Evolutionary conservation across 2,329 filamentous ascomycete genomes (phyloP).

Genomic region (Apiospora marii): DNA sequence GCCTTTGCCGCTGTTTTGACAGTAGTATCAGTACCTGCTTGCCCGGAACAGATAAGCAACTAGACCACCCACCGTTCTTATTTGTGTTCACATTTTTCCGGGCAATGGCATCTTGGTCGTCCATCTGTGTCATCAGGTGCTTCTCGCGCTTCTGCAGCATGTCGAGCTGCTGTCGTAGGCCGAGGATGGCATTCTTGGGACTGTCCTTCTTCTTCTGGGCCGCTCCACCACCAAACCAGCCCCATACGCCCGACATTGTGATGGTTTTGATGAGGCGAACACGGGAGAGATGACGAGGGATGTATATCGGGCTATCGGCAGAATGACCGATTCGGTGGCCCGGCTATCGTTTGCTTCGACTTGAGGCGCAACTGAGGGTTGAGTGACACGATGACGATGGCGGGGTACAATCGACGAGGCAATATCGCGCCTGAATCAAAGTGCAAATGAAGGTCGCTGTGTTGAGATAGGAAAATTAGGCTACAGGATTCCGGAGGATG

Average conservation of each 20-base stretch:
- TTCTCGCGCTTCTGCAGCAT: constrained; percentile 98
- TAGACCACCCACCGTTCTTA: constrained; percentile 77
- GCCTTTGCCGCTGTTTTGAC: constrained; percentile 78
- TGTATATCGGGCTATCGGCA: constrained; percentile 12
- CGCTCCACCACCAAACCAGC: constrained; percentile 89
- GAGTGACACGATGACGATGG: constrained; percentile 13
- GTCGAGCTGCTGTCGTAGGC: constrained; percentile 86
- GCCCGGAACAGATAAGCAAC: constrained; percentile 28
- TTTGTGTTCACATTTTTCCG: constrained; percentile 88
- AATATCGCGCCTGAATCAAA: background rate
- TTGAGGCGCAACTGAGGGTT: constrained; percentile 6
- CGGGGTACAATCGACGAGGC: constrained; percentile 11
- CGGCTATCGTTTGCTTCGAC: constrained; percentile 1
- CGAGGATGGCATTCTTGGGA: constrained; percentile 95
- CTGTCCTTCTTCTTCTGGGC: constrained; percentile 89
- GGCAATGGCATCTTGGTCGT: constrained; percentile 88
- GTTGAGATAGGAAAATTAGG: background rate
- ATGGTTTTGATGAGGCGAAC: constrained; percentile 25
- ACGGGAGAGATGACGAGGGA: background rate
- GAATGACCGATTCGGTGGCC: constrained; percentile 9
- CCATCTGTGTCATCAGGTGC: constrained; percentile 90
- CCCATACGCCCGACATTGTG: constrained; percentile 75
- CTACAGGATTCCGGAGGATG: constrained; percentile 9
- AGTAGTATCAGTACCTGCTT: background rate
- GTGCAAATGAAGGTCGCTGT: constrained; percentile 2